Evolutionary conservation across 495 filamentous ascomycete genomes (phyloP).

Genomic region (Clohesyomyces aquaticus): DNA sequence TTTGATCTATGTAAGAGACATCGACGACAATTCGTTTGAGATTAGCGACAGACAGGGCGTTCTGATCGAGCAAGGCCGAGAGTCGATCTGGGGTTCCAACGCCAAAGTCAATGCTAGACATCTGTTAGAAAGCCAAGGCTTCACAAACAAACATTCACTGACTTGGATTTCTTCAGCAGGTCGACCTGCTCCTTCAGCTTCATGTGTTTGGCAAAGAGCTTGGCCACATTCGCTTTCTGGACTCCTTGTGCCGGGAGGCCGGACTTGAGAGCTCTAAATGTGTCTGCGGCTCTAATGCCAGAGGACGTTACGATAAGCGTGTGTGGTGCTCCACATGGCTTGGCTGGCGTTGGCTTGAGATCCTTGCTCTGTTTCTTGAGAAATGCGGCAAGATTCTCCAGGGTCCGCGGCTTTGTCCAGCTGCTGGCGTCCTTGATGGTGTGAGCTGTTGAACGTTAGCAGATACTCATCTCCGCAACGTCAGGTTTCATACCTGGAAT

Average conservation of each 20-base stretch:
- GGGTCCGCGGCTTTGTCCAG: conserved; percentile 63
- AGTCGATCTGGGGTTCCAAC: conserved; percentile 86
- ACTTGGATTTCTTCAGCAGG: conserved; percentile 65
- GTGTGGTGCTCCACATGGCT: conserved; percentile 77
- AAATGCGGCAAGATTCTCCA: conserved; percentile 75
- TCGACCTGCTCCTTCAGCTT: conserved; percentile 86
- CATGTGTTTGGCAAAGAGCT: conserved; percentile 98
- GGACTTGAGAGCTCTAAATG: conserved; percentile 65
- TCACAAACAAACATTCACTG: conserved; percentile 20
- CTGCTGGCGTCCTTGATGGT: conserved; percentile 74
- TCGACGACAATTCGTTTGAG: conserved; percentile 84
- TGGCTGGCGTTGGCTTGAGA: conserved; percentile 57
- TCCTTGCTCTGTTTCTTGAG: conserved; percentile 60
- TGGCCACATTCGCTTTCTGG: conserved; percentile 63
- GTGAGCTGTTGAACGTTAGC: conserved; percentile 46
- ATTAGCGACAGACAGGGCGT: conserved; percentile 48
- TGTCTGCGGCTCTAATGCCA: conserved; percentile 78
- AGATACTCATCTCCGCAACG: conserved; percentile 39
- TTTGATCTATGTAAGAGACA: conserved; percentile 85
- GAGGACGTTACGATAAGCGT: conserved; percentile 79
- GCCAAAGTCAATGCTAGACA: conserved; percentile 71
- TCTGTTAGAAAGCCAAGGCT: conserved; percentile 12
- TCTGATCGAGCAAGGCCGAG: conserved; percentile 70
- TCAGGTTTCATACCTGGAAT: conserved; percentile 66
- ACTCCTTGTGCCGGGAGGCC: conserved; percentile 74